phyloP scores from a whole-genome alignment of 2,329 filamentous ascomycete species.

The Phoma sp. region DNA sequence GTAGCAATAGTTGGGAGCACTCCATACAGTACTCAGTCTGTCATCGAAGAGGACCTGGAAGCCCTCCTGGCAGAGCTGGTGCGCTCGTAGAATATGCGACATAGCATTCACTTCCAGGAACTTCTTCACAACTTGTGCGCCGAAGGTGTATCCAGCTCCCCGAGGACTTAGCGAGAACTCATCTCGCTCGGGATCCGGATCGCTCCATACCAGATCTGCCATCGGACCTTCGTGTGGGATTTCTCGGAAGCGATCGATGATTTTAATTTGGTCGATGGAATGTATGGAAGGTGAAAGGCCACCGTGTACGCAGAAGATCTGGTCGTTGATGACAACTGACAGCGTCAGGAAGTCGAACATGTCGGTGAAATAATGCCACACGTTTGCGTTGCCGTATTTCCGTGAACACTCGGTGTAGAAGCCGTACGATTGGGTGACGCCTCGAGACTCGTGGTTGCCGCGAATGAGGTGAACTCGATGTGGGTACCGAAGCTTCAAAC shows the following conservation, averaged over 20 bases:
- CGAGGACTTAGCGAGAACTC: conserved; percentile 94
- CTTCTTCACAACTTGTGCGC: conserved; percentile 96
- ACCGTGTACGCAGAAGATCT: conserved; percentile 98
- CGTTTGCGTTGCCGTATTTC: conserved; percentile 97
- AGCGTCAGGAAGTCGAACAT: conserved; percentile 99
- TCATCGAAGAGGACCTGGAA: conserved; percentile 98
- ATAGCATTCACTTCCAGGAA: conserved; percentile 97
- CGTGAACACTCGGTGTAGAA: conserved; percentile 98
- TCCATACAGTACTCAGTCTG: conserved; percentile 94
- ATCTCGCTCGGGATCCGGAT: conserved; percentile 95
- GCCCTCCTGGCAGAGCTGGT: conserved; percentile 97
- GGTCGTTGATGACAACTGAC: conserved; percentile 96
- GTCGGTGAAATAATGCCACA: conserved; percentile 99
- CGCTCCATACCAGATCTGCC: conserved; percentile 99
- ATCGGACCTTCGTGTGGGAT: conserved; percentile 99
- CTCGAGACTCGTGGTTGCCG: conserved; percentile 96
- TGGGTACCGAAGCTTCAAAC: conserved; percentile 95
- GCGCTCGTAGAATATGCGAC: conserved; percentile 96
- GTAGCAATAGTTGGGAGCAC: conserved; percentile 79
- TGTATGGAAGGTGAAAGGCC: conserved; percentile 78
- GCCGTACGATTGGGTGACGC: conserved; percentile 97
- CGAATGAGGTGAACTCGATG: conserved; percentile 94
- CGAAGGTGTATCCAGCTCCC: conserved; percentile 96
- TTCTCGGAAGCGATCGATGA: conserved; percentile 97
- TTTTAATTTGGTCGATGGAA: conserved; percentile 99